These are phyloP conservation scores for Pseudogymnoascus sp. DNA, from an alignment of 2,329 filamentous ascomycete species.

Conservation along the genomic window DNA sequence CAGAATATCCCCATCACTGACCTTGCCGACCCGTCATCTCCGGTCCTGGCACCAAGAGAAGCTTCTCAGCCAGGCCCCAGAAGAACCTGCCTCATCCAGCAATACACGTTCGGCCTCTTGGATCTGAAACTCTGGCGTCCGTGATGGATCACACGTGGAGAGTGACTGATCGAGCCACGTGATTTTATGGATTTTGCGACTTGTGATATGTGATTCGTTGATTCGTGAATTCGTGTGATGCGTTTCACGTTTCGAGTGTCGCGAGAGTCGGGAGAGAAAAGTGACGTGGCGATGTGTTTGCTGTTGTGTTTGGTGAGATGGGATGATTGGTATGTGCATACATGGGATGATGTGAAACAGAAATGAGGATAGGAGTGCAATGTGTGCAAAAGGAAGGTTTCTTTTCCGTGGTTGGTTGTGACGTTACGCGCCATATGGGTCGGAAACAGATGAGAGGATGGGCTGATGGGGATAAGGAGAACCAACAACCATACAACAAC, in stretches of 20 bases:
- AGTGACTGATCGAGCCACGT: neutral
- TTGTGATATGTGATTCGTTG: neutral
- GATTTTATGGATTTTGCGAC: neutral
- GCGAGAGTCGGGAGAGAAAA: neutral
- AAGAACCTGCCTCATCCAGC: neutral
- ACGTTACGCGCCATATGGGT: slow-evolving; percentile 6
- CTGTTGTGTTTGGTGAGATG: neutral
- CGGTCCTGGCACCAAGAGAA: neutral
- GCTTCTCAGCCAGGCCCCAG: neutral
- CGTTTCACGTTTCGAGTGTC: slow-evolving; percentile 4
- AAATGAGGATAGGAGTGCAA: neutral
- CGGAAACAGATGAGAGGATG: slow-evolving; percentile 2
- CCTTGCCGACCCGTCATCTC: slow-evolving; percentile 1
- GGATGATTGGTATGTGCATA: neutral
- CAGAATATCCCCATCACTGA: neutral
- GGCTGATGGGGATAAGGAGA: neutral
- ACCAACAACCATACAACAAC: neutral
- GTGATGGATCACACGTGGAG: neutral
- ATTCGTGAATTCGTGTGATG: slow-evolving; percentile 5
- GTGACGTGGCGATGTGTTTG: slow-evolving; percentile 4
- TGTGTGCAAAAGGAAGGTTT: neutral
- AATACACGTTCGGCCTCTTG: neutral
- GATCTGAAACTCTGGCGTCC: neutral
- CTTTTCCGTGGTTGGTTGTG: neutral
- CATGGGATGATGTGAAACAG: neutral